These are phyloP conservation scores for Allium sativum DNA, from an alignment of 106 monocot species.

Conservation along the genomic window DNA sequence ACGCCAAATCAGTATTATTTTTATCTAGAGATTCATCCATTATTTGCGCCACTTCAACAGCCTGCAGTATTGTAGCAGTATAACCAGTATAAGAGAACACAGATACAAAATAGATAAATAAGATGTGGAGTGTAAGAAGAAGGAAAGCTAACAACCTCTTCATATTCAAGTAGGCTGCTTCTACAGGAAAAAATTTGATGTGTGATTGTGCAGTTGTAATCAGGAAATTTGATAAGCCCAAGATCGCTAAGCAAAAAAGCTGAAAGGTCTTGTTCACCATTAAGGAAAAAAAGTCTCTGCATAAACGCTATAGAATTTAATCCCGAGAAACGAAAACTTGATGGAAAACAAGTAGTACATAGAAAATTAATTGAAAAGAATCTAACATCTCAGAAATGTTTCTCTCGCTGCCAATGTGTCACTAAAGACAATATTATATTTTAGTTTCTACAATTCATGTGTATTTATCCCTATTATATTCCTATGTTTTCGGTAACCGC, in stretches of 20 bases:
- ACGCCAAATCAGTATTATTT: constrained; percentile 45
- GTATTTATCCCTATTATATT: too few relatives aligned
- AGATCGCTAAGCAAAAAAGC: constrained; percentile 79
- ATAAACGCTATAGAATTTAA: constrained; percentile 7
- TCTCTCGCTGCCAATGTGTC: too few relatives aligned
- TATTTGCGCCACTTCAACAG: constrained; percentile 83
- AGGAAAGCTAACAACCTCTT: constrained; percentile 51
- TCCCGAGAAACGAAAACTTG: background rate
- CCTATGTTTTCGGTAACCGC: too few relatives aligned
- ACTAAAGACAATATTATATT: too few relatives aligned
- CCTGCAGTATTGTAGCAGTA: constrained; percentile 28
- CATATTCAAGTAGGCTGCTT: constrained; percentile 69
- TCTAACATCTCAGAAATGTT: too few relatives aligned
- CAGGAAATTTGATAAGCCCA: constrained; percentile 78
- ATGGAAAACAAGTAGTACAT: too few relatives aligned
- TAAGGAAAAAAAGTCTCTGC: constrained; percentile 93
- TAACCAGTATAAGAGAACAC: background rate
- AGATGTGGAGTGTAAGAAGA: background rate
- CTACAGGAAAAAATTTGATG: constrained; percentile 43
- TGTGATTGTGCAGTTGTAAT: constrained; percentile 46
- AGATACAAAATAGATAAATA: background rate
- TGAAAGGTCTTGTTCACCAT: constrained; percentile 90
- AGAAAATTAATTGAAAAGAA: too few relatives aligned
- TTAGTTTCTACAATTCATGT: too few relatives aligned
- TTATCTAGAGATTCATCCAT: constrained; percentile 82